Conservation (phyloP, 2,329 filamentous ascomycete genomes). For the Xylariaceae sp. region DNA sequence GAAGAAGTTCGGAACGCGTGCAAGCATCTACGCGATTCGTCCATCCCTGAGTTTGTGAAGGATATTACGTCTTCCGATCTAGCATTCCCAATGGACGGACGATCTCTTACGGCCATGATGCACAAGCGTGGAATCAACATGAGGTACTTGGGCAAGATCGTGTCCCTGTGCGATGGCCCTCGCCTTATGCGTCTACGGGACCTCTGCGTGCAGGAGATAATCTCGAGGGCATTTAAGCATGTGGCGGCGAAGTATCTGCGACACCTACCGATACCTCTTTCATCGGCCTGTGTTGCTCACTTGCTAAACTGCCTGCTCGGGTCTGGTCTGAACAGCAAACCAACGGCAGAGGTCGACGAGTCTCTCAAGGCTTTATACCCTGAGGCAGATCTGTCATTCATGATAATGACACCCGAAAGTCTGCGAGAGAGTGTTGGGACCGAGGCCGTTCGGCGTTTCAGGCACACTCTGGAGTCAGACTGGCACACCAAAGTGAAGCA, state of each 20-base stretch:
- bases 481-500: constrained; percentile 65
- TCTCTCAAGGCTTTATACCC: constrained; percentile 68
- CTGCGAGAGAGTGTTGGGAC: constrained; percentile 62
- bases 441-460: constrained; percentile 67
- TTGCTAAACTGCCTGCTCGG: constrained; percentile 91
- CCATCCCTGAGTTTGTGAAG: constrained; percentile 77
- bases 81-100: constrained; percentile 97
- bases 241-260: constrained; percentile 71
- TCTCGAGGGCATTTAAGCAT: constrained; percentile 94
- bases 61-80: constrained; percentile 89
- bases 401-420: constrained; percentile 65
- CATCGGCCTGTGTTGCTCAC: constrained; percentile 73
- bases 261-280: constrained; percentile 70
- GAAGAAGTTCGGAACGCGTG: constrained; percentile 80
- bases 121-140: constrained; percentile 98
- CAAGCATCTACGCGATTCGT: constrained; percentile 64
- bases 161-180: constrained; percentile 59
- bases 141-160: constrained; percentile 84
- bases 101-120: constrained; percentile 76
- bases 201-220: constrained; percentile 83
- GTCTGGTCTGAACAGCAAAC: constrained; percentile 65
- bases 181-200: constrained; percentile 70
- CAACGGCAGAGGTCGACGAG: constrained; percentile 68
- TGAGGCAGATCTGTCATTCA: constrained; percentile 75
- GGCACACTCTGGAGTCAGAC: constrained; percentile 60